phyloP scores from a whole-genome alignment of 2,329 filamentous ascomycete genomes.

The Scedosporium aurantiacum region DNA sequence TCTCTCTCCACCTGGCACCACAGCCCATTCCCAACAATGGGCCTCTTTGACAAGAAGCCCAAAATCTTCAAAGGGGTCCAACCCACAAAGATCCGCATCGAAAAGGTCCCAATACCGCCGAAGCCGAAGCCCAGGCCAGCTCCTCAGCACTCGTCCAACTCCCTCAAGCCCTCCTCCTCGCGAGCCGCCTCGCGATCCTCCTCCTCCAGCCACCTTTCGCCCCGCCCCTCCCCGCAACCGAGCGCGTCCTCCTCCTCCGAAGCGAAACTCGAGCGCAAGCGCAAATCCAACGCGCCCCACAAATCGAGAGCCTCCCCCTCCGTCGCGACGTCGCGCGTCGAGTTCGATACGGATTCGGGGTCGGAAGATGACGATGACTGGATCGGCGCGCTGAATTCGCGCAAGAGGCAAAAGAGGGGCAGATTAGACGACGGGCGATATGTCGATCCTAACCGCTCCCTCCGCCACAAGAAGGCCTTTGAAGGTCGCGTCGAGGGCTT shows the following conservation, averaged over 20 bases:
- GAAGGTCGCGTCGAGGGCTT: constrained; percentile 28
- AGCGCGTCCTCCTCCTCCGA: constrained; percentile 1
- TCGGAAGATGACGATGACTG: constrained; percentile 41
- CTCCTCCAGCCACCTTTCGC: constrained; percentile 23
- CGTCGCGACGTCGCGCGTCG: constrained; percentile 35
- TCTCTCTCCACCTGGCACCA: neutral
- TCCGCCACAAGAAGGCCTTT: constrained; percentile 35
- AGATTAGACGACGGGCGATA: constrained; percentile 23
- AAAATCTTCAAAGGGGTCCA: constrained; percentile 1
- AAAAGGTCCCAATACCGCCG: constrained; percentile 36
- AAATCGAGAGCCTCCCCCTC: constrained; percentile 16
- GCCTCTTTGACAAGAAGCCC: constrained; percentile 7
- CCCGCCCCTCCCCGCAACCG: constrained; percentile 20
- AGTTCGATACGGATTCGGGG: constrained; percentile 40
- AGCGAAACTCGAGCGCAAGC: constrained; percentile 28
- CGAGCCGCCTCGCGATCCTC: constrained; percentile 30
- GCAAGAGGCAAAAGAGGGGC: constrained; percentile 29
- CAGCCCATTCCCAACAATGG: neutral
- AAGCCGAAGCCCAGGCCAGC: constrained; percentile 26
- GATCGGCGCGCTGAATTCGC: constrained; percentile 31
- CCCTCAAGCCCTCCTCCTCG: constrained; percentile 11
- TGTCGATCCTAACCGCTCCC: constrained; percentile 34
- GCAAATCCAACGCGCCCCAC: constrained; percentile 26
- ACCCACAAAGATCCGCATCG: constrained; percentile 38
- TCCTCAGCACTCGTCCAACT: constrained; percentile 15